Evolutionary conservation across 2,329 filamentous ascomycete genomes (phyloP).

Genomic region (Cyphellophora attinorum): DNA sequence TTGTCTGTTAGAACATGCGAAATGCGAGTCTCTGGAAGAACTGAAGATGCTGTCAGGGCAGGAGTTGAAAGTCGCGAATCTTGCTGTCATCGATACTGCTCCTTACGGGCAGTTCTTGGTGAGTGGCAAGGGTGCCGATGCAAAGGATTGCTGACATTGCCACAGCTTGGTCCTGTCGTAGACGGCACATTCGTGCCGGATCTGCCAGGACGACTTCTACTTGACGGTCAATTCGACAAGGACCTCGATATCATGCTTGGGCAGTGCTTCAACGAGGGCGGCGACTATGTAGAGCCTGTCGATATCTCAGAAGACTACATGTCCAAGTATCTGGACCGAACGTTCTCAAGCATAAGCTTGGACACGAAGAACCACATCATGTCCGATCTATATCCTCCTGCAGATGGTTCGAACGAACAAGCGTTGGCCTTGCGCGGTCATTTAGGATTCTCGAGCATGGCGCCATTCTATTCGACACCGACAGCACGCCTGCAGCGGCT

Average conservation of each 20-base stretch:
- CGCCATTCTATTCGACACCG: too few relatives aligned
- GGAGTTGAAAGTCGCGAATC: slow-evolving; percentile 34
- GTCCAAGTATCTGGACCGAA: slow-evolving; percentile 11
- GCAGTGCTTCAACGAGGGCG: slow-evolving; percentile 35
- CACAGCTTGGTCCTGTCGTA: slow-evolving; percentile 36
- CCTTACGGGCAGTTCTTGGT: slow-evolving; percentile 35
- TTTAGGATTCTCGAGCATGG: too few relatives aligned
- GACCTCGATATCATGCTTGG: slow-evolving; percentile 36
- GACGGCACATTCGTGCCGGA: slow-evolving; percentile 43
- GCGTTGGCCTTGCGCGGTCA: slow-evolving; percentile 32
- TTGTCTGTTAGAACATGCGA: slow-evolving; percentile 29
- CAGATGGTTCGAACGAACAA: slow-evolving; percentile 38
- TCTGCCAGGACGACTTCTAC: slow-evolving; percentile 34
- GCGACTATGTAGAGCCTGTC: slow-evolving; percentile 28
- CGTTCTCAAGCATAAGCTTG: slow-evolving; percentile 18
- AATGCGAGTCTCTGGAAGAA: too few relatives aligned
- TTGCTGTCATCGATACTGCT: slow-evolving; percentile 26
- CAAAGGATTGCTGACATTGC: too few relatives aligned
- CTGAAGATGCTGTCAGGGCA: too few relatives aligned
- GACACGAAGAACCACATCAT: slow-evolving; percentile 33
- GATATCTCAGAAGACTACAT: slow-evolving; percentile 20
- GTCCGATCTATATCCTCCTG: slow-evolving; percentile 41
- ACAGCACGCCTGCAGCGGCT: slow-evolving; percentile 31
- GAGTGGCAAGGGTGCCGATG: too few relatives aligned
- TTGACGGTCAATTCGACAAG: slow-evolving; percentile 33